phyloP scores from a whole-genome alignment of 2,329 filamentous ascomycete species.

The Dactylellina cionopaga region DNA sequence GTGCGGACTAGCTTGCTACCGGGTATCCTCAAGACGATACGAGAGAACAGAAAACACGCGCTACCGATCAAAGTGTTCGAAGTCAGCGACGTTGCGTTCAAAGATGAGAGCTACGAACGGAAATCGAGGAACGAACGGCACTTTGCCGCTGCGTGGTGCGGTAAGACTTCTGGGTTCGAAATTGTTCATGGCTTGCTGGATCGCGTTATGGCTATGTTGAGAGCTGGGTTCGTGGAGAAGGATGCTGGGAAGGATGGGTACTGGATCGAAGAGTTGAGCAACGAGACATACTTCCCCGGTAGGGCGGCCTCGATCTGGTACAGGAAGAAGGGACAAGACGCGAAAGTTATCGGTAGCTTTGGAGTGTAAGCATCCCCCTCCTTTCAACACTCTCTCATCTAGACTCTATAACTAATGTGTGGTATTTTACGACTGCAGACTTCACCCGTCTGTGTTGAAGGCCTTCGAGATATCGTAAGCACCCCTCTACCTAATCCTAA shows the following conservation, averaged over 20 bases:
- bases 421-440: conserved; percentile 54
- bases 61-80: conserved; percentile 94
- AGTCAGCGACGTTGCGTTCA: conserved; percentile 89
- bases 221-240: conserved; percentile 76
- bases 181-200: conserved; percentile 93
- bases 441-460: conserved; percentile 91
- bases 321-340: conserved; percentile 74
- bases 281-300: conserved; percentile 82
- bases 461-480: conserved; percentile 86
- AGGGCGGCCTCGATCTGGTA: conserved; percentile 87
- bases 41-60: conserved; percentile 88
- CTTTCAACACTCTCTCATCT: background rate
- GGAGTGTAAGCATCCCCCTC: conserved; percentile 79
- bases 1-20: conserved; percentile 87
- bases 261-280: conserved; percentile 85
- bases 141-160: conserved; percentile 95
- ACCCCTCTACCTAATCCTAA: background rate
- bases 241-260: conserved; percentile 75
- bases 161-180: conserved; percentile 94
- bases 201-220: conserved; percentile 90
- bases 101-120: conserved; percentile 82
- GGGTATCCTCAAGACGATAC: conserved; percentile 89
- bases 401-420: background rate
- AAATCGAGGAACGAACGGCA: conserved; percentile 92
- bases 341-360: conserved; percentile 83